phyloP scores from a whole-genome alignment of 2,329 filamentous ascomycete genomes.

The Ophiocordyceps sinensis region DNA sequence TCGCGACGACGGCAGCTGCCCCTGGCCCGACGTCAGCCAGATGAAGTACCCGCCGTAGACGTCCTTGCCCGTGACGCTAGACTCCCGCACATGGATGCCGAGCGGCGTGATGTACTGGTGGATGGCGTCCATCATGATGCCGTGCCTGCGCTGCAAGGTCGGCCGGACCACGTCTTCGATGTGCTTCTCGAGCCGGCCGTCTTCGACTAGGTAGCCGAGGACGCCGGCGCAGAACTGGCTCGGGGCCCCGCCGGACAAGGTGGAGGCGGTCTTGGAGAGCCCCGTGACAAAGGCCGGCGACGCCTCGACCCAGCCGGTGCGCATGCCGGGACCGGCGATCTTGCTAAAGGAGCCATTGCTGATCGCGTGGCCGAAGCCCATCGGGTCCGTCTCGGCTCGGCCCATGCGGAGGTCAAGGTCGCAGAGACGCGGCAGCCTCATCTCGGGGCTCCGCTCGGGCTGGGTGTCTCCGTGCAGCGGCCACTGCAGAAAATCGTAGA shows the following conservation, averaged over 20 bases:
- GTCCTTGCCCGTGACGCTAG: conserved; percentile 23
- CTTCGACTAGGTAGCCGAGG: conserved; percentile 30
- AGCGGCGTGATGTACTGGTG: conserved; percentile 44
- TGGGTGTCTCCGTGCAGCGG: conserved; percentile 25
- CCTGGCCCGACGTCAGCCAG: conserved; percentile 53
- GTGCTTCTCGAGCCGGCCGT: conserved; percentile 28
- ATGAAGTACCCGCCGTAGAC: conserved; percentile 75
- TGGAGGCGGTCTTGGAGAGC: conserved; percentile 36
- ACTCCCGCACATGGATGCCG: conserved; percentile 33
- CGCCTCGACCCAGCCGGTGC: conserved; percentile 81
- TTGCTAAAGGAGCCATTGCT: conserved; percentile 91
- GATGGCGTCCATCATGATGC: conserved; percentile 43
- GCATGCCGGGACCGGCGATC: conserved; percentile 63
- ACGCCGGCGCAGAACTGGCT: conserved; percentile 39
- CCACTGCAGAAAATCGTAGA: conserved; percentile 91
- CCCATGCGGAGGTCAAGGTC: conserved; percentile 63
- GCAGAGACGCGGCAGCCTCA: conserved; percentile 60
- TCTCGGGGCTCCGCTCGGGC: conserved; percentile 6
- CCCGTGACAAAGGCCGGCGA: conserved; percentile 39
- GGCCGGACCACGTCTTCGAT: conserved; percentile 28
- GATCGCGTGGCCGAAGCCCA: conserved; percentile 58
- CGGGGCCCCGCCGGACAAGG: conserved; percentile 42
- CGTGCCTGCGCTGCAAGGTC: conserved; percentile 29
- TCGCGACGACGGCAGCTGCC: conserved; percentile 31
- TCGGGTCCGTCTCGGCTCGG: conserved; percentile 27